A percentile compares a stretch with the other conserved stretches of the same genome.
phyloP scores from a whole-genome alignment of 2,329 filamentous ascomycete species.

The Aureobasidium musti region DNA sequence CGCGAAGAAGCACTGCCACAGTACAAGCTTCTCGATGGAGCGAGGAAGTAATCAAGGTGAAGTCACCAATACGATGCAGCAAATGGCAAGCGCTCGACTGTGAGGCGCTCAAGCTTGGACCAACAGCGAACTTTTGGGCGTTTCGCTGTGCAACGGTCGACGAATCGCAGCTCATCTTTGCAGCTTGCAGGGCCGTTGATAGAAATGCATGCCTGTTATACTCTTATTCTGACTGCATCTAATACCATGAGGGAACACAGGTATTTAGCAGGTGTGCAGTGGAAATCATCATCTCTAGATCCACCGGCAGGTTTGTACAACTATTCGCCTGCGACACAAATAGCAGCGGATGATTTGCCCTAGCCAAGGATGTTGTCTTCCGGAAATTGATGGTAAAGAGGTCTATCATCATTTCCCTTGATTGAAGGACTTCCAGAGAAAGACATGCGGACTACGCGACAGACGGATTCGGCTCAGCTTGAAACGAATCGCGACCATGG shows the following conservation, averaged over 20 bases:
- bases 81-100: not conserved
- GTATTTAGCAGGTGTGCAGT: not conserved
- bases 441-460: constrained; percentile 10
- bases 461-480: constrained; percentile 16
- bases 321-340: not conserved
- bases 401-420: constrained; percentile 21
- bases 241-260: not conserved
- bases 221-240: constrained; percentile 16
- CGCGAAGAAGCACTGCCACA: constrained; percentile 24
- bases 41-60: constrained; percentile 2
- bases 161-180: constrained; percentile 9
- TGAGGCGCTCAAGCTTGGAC: constrained; percentile 6
- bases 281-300: too few relatives aligned
- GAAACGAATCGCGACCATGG: constrained; percentile 6
- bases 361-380: not conserved
- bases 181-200: constrained; percentile 10
- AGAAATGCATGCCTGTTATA: constrained; percentile 20
- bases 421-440: constrained; percentile 20
- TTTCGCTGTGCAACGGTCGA: constrained; percentile 19
- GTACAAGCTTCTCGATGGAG: not conserved
- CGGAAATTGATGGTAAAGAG: constrained; percentile 9
- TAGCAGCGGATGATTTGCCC: constrained; percentile 26
- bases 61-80: not conserved
- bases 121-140: not conserved
- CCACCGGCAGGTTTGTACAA: not conserved